phyloP scores from a whole-genome alignment of 2,329 filamentous ascomycete species.

The Graphilbum fragrans region DNA sequence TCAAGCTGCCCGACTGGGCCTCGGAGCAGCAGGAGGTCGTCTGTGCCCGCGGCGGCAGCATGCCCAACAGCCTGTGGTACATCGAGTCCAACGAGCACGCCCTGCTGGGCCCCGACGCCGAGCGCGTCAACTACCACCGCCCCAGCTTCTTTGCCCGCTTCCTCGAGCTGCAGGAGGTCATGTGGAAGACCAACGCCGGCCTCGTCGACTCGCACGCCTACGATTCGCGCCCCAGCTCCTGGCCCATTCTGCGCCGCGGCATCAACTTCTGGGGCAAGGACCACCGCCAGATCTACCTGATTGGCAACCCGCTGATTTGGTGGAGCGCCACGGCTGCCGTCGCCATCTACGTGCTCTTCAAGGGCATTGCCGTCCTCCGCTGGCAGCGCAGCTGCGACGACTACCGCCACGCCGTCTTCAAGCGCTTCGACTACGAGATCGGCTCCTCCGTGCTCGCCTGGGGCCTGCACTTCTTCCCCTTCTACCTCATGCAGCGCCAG shows the following conservation, averaged over 20 bases:
- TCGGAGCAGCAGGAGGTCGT: constrained; percentile 99
- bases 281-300: constrained; percentile 88
- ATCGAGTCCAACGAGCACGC: constrained; percentile 85
- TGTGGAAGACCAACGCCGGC: constrained; percentile 98
- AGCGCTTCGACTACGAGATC: constrained; percentile 95
- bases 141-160: constrained; percentile 97
- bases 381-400: constrained; percentile 93
- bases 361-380: constrained; percentile 73
- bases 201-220: constrained; percentile 94
- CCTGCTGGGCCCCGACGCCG: constrained; percentile 57
- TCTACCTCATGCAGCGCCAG: constrained; percentile 96
- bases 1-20: constrained; percentile 96
- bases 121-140: constrained; percentile 91
- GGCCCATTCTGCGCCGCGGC: constrained; percentile 82
- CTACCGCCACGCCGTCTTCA: constrained; percentile 72
- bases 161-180: constrained; percentile 91
- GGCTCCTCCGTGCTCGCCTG: constrained; percentile 83
- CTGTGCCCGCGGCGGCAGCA: constrained; percentile 77
- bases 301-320: constrained; percentile 93
- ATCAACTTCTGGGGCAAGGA: constrained; percentile 99
- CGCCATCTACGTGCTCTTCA: constrained; percentile 67
- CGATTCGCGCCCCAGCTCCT: constrained; percentile 89
- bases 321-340: constrained; percentile 76
- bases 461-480: constrained; percentile 98
- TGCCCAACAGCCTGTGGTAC: constrained; percentile 97